Evolutionary conservation across 495 filamentous ascomycete genomes (phyloP).

Genomic region (Xylaria curta): DNA sequence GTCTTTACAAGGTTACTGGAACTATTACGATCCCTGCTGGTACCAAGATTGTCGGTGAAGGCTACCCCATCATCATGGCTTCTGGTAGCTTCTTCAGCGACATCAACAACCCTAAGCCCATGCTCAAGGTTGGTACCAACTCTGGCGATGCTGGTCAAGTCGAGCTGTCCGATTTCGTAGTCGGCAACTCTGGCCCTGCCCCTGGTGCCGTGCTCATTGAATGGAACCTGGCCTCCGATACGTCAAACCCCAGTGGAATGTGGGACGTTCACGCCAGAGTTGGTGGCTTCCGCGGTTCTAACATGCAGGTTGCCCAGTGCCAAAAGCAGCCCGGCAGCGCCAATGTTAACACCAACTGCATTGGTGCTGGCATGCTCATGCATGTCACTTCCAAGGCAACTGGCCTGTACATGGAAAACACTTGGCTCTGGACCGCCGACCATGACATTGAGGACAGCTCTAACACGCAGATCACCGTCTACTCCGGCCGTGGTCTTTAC

Average conservation of each 20-base stretch:
- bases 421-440: conserved; percentile 92
- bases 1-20: conserved; percentile 68
- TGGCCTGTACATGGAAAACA: conserved; percentile 82
- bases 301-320: conserved; percentile 77
- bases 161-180: conserved; percentile 81
- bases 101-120: conserved; percentile 68
- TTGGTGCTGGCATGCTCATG: conserved; percentile 80
- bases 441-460: conserved; percentile 79
- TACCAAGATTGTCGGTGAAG: conserved; percentile 78
- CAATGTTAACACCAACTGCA: conserved; percentile 60
- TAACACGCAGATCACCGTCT: conserved; percentile 73
- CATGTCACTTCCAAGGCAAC: conserved; percentile 73
- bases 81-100: conserved; percentile 74
- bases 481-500: conserved; percentile 68
- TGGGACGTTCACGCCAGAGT: conserved; percentile 91
- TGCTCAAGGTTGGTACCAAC: conserved; percentile 75
- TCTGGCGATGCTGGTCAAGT: conserved; percentile 75
- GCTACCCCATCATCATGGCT: conserved; percentile 87
- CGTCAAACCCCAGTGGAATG: conserved; percentile 73
- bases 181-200: conserved; percentile 70
- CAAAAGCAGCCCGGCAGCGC: conserved; percentile 64
- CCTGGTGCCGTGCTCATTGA: conserved; percentile 77
- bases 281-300: conserved; percentile 79
- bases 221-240: conserved; percentile 66
- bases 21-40: conserved; percentile 69